A percentile compares a stretch with the other conserved stretches of the same genome.
Evolutionary conservation across 2,329 filamentous ascomycete genomes (phyloP).

Genomic region (Penicillium janthinellum): DNA sequence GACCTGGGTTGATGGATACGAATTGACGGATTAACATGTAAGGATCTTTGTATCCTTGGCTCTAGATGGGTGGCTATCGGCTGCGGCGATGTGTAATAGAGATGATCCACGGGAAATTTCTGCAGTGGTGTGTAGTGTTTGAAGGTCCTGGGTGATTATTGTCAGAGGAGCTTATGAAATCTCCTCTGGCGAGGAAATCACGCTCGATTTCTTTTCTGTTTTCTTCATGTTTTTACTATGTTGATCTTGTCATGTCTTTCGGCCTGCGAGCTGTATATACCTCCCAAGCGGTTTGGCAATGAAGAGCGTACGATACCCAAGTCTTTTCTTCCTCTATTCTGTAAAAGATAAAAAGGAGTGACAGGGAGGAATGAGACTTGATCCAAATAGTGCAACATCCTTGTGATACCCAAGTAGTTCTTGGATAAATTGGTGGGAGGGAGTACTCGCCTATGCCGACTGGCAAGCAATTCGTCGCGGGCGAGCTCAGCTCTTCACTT

Average conservation of each 20-base stretch:
- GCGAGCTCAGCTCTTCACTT: slow-evolving; percentile 21
- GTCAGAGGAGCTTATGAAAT: slow-evolving; percentile 18
- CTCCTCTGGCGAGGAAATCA: slow-evolving; percentile 16
- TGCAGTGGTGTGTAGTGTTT: slow-evolving; percentile 13
- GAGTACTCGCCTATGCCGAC: neutral
- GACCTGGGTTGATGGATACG: slow-evolving; percentile 16
- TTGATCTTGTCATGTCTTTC: slow-evolving; percentile 27
- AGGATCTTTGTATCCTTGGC: slow-evolving; percentile 18
- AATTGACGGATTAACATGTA: slow-evolving; percentile 18
- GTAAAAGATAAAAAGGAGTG: neutral
- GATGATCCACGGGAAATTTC: slow-evolving; percentile 12
- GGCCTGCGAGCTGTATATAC: slow-evolving; percentile 42
- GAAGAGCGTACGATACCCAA: slow-evolving; percentile 43
- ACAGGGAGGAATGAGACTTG: too few species aligned
- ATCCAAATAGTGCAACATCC: neutral
- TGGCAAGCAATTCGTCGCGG: neutral
- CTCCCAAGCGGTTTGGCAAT: slow-evolving; percentile 39
- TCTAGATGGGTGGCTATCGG: slow-evolving; percentile 16
- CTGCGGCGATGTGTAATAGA: slow-evolving; percentile 20
- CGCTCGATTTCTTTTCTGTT: slow-evolving; percentile 15
- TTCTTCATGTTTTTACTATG: slow-evolving; percentile 26
- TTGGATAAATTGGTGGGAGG: neutral
- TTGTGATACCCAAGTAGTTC: too few species aligned
- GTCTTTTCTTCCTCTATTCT: neutral
- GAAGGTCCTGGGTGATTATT: slow-evolving; percentile 10